A percentile compares a stretch with the other conserved stretches of the same genome.
Evolutionary conservation across 2,329 filamentous ascomycete species (phyloP).

Genomic region (Apiospora kogelbergensis): DNA sequence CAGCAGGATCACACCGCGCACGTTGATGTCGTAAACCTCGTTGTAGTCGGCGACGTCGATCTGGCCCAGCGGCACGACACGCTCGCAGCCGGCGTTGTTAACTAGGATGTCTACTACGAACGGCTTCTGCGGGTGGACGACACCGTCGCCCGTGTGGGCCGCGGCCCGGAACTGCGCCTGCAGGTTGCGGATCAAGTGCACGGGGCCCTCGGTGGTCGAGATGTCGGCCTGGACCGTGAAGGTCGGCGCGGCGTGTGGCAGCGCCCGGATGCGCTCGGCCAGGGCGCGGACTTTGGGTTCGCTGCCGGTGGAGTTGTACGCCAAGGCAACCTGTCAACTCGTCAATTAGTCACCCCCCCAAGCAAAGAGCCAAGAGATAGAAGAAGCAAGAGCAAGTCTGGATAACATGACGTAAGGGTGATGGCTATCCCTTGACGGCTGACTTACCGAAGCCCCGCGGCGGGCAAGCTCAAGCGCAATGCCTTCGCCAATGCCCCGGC

Average conservation of each 20-base stretch:
- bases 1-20: conserved; percentile 53
- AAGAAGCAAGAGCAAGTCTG: too few relatives aligned
- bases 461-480: conserved; percentile 49
- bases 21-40: conserved; percentile 56
- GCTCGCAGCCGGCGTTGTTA: conserved; percentile 39
- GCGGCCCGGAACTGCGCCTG: neutral
- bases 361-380: too few relatives aligned
- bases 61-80: conserved; percentile 36
- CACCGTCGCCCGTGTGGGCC: conserved; percentile 9
- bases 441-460: conserved; percentile 42
- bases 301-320: conserved; percentile 65
- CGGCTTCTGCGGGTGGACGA: conserved; percentile 11
- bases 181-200: conserved; percentile 16
- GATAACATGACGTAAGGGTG: too few relatives aligned
- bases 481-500: conserved; percentile 44
- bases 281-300: conserved; percentile 59
- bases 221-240: conserved; percentile 24
- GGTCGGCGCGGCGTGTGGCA: conserved; percentile 33
- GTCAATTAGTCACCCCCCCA: neutral
- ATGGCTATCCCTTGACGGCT: too few relatives aligned
- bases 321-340: conserved; percentile 43
- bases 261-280: conserved; percentile 56
- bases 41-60: conserved; percentile 51
- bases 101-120: conserved; percentile 33
- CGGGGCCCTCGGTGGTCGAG: conserved; percentile 21